Evolutionary conservation across 164 flowering plant species (phyloP).

Genomic region (Akebia trifoliata): DNA sequence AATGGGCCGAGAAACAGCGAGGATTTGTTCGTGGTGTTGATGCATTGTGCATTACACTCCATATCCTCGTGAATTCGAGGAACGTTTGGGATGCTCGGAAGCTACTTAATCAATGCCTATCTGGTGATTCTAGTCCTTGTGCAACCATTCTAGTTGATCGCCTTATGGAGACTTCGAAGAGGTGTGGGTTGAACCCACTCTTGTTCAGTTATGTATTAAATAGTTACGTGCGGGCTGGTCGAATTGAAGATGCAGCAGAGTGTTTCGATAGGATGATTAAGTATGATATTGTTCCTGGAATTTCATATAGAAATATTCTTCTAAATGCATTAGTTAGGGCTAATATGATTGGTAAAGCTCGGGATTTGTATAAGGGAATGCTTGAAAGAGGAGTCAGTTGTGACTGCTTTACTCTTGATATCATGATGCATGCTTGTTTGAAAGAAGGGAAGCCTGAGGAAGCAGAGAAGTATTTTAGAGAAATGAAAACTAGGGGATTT

Average conservation of each 20-base stretch:
- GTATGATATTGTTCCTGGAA: constrained; percentile 26
- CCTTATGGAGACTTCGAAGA: constrained; percentile 30
- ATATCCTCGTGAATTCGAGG: constrained; percentile 31
- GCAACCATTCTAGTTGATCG: constrained; percentile 24
- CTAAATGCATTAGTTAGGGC: constrained; percentile 38
- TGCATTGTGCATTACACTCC: constrained; percentile 44
- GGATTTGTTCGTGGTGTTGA: constrained; percentile 35
- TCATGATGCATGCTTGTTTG: constrained; percentile 52
- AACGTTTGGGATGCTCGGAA: constrained; percentile 9
- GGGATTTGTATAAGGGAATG: constrained; percentile 37
- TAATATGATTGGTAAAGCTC: constrained; percentile 31
- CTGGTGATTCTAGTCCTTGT: constrained; percentile 24
- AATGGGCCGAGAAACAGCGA: constrained; percentile 23
- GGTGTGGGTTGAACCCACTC: constrained; percentile 27
- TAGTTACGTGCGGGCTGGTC: constrained; percentile 34
- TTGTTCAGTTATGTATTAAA: constrained; percentile 43
- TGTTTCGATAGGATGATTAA: constrained; percentile 39
- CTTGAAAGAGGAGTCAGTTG: constrained; percentile 28
- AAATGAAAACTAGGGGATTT: constrained; percentile 45
- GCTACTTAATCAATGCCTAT: constrained; percentile 28
- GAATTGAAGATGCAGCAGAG: constrained; percentile 39
- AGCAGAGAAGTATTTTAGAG: constrained; percentile 40
- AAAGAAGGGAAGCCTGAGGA: constrained; percentile 45
- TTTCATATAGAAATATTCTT: constrained; percentile 28
- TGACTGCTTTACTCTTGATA: constrained; percentile 36